phyloP scores from a whole-genome alignment of 2,329 filamentous ascomycete genomes.

The Thermomyces lanuginosus region DNA sequence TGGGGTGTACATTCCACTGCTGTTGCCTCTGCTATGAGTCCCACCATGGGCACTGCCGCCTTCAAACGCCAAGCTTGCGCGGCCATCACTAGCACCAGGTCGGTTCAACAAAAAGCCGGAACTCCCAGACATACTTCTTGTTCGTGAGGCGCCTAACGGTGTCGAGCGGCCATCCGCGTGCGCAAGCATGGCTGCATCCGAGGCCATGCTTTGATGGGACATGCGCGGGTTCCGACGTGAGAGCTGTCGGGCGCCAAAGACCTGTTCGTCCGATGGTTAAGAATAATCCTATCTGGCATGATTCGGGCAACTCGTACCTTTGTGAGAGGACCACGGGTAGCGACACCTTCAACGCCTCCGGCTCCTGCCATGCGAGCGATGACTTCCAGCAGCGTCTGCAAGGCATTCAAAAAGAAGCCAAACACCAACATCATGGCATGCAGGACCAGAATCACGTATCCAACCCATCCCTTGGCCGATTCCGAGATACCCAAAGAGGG shows the following conservation, averaged over 20 bases:
- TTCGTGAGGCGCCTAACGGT: conserved; percentile 36
- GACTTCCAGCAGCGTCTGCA: conserved; percentile 84
- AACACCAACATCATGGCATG: conserved; percentile 75
- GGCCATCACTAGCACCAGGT: conserved; percentile 26
- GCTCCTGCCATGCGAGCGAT: conserved; percentile 66
- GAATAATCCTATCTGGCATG: neutral
- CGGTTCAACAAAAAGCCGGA: conserved; percentile 46
- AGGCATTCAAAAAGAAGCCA: conserved; percentile 80
- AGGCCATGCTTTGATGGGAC: conserved; percentile 62
- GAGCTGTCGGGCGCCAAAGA: conserved; percentile 80
- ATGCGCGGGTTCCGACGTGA: conserved; percentile 53
- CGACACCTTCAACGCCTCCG: conserved; percentile 55
- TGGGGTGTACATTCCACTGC: conserved; percentile 48
- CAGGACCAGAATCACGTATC: conserved; percentile 74
- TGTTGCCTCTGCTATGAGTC: conserved; percentile 38
- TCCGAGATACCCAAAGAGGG: conserved; percentile 66
- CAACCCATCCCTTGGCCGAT: conserved; percentile 79
- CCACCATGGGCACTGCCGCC: conserved; percentile 32
- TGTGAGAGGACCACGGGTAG: conserved; percentile 63
- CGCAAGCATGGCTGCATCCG: conserved; percentile 64
- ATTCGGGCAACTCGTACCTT: conserved; percentile 41
- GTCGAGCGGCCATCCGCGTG: conserved; percentile 47
- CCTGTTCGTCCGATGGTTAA: conserved; percentile 20
- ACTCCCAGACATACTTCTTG: conserved; percentile 45
- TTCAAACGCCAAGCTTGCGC: conserved; percentile 39